Percentiles rank a stretch among this genome's conserved stretches.
Evolutionary conservation across 148 eudicot genomes (phyloP).

Genomic region (Vaccinium macrocarpon): DNA sequence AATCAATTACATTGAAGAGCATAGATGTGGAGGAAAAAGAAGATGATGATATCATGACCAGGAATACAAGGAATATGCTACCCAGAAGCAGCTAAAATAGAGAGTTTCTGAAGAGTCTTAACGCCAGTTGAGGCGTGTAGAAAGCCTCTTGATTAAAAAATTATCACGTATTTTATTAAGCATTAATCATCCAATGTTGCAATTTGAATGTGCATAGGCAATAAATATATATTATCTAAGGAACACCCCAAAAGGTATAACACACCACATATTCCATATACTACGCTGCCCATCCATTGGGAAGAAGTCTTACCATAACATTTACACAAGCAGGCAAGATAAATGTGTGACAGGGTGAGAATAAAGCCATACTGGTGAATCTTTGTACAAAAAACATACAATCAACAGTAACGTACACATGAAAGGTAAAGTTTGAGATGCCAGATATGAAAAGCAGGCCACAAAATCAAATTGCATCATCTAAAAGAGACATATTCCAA

Average conservation of each 20-base stretch:
- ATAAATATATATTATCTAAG: not conserved
- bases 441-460: not conserved
- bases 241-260: not conserved
- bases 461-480: not conserved
- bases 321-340: conserved; percentile 1
- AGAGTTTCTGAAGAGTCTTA: not conserved
- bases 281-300: not conserved
- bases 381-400: not conserved
- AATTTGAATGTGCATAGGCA: not conserved
- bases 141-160: not conserved
- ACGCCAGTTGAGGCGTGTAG: conserved; percentile 2
- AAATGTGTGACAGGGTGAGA: not conserved
- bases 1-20: not conserved
- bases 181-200: not conserved
- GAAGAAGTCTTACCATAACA: not conserved
- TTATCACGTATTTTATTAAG: not conserved
- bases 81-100: not conserved
- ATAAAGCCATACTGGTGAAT: not conserved
- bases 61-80: not conserved
- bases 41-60: not conserved
- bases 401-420: not conserved
- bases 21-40: not conserved
- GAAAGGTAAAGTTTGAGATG: not conserved
- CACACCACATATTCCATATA: not conserved
- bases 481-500: not conserved